Evolutionary conservation across 2,329 filamentous ascomycete genomes (phyloP).

Genomic region (Fusarium phyllophilum): DNA sequence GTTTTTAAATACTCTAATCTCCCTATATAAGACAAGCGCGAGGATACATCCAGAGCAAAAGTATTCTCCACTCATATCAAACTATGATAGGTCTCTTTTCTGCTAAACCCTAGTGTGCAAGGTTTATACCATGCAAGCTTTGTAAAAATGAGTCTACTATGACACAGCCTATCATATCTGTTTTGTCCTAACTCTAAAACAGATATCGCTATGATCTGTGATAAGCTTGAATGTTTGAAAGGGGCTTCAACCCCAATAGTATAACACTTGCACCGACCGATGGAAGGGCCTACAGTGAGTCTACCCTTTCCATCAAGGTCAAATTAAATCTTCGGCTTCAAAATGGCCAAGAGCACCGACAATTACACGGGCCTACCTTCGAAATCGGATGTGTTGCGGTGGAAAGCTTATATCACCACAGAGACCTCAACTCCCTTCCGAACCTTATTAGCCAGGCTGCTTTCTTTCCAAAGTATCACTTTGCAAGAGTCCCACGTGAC

Average conservation of each 20-base stretch:
- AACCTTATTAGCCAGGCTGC: background rate
- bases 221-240: fast-evolving
- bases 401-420: background rate
- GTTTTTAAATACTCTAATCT: background rate
- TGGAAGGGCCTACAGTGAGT: fast-evolving
- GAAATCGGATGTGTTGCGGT: no score
- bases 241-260: background rate
- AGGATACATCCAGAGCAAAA: background rate
- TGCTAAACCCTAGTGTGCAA: background rate
- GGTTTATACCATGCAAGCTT: no score
- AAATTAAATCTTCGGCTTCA: background rate
- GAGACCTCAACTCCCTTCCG: background rate
- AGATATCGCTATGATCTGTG: background rate
- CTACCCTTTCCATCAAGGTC: background rate
- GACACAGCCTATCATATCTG: no score
- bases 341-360: no score
- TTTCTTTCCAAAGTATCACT: background rate
- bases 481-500: background rate
- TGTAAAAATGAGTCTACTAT: fast-evolving
- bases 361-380: background rate
- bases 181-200: no score
- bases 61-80: background rate
- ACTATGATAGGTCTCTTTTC: fast-evolving
- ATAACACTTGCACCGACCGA: background rate
- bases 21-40: no score